Conservation (phyloP, 306 rosid species). For the Cucurbita moschata region DNA sequence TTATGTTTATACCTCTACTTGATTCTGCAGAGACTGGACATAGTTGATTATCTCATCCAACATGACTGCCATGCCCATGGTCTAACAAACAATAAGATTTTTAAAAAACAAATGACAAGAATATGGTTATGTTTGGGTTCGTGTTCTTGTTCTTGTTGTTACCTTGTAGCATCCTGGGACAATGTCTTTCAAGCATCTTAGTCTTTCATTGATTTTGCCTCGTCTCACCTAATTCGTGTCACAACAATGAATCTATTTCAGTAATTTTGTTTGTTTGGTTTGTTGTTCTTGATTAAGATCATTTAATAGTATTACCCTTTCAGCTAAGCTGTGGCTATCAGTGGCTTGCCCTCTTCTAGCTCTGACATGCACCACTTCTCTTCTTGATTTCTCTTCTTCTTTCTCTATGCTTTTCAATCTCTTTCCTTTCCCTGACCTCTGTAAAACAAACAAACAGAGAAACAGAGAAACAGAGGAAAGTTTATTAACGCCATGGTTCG, state of each 20-base stretch:
- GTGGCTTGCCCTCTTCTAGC: conserved; percentile 99
- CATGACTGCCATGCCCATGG: conserved; percentile 98
- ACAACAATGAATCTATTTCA: not conserved
- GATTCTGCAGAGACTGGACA: conserved; percentile 93
- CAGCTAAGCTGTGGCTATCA: conserved; percentile 94
- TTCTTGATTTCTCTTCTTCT: conserved; percentile 45
- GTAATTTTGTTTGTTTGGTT: not conserved
- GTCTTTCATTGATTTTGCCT: conserved; percentile 82
- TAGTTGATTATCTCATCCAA: conserved; percentile 94
- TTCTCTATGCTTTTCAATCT: conserved; percentile 32
- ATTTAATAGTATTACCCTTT: conserved; percentile 45
- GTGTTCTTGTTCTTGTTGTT: not conserved
- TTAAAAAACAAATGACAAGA: not conserved
- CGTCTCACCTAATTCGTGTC: conserved; percentile 62
- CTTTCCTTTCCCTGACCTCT: conserved; percentile 60
- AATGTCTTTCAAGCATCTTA: conserved; percentile 73
- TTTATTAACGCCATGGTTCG: not conserved
- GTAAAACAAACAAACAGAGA: not conserved
- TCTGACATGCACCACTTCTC: conserved; percentile 91
- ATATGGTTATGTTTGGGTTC: conserved; percentile 3
- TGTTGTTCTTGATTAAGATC: no score
- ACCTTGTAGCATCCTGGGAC: conserved; percentile 98
- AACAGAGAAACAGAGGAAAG: not conserved
- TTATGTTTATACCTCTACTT: conserved; percentile 53
- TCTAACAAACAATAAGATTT: conserved; percentile 18